Percentiles rank a stretch among this genome's conserved stretches.
phyloP scores from a whole-genome alignment of 108 stramenopile species.

The Nitzschia sp. region DNA sequence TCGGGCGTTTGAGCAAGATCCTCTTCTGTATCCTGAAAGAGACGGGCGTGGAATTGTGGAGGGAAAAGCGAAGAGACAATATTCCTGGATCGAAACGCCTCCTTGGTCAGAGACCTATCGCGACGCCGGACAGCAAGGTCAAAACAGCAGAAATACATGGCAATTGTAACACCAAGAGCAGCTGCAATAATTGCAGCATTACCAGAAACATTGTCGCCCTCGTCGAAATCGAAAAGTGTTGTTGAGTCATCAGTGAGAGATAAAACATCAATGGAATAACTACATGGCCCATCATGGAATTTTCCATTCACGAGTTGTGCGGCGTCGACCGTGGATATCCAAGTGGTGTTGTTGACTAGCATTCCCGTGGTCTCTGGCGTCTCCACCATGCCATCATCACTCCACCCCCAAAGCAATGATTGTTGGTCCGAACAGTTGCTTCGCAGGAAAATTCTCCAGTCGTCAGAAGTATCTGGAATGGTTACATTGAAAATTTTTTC shows the following conservation, averaged over 20 bases:
- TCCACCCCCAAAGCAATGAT: not conserved
- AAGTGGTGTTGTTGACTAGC: no score
- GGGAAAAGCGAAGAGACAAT: constrained; percentile 19
- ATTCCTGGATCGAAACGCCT: constrained; percentile 4
- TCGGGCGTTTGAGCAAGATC: not conserved
- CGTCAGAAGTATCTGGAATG: not conserved
- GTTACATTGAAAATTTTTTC: not conserved
- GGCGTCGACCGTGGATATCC: no score
- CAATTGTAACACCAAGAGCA: not conserved
- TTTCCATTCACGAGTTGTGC: no score
- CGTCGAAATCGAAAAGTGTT: not conserved
- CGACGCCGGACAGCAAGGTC: constrained; percentile 4
- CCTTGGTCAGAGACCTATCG: constrained; percentile 2
- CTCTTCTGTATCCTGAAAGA: constrained; percentile 3
- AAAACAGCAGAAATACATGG: not conserved
- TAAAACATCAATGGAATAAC: not conserved
- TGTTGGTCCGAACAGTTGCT: not conserved
- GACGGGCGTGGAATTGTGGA: not conserved
- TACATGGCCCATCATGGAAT: not conserved
- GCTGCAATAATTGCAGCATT: constrained; percentile 5
- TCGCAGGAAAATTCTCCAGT: not conserved
- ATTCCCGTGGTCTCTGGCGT: no score
- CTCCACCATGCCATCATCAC: not conserved
- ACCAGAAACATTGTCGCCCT: not conserved
- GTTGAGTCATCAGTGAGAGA: not conserved